Percentiles rank a stretch among this genome's conserved stretches.
Conservation (phyloP, 169 alveolate species). For the Plasmodium gallinaceum region DNA sequence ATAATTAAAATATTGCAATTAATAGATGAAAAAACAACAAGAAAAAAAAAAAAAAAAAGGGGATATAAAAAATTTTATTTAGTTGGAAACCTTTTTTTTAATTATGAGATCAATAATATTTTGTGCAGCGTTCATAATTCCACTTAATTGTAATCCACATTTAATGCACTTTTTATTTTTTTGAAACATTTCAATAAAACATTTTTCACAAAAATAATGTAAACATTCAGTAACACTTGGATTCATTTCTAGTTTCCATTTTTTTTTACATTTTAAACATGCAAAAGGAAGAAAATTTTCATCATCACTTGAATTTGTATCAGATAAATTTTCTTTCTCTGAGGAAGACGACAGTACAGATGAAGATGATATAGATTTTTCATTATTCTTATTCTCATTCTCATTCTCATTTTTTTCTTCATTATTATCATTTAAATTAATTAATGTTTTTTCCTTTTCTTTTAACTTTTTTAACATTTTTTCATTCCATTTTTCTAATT, state of each 20-base stretch:
- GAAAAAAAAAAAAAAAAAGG: constrained; percentile 17
- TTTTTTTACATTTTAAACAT: constrained; percentile 89
- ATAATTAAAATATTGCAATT: constrained; percentile 1
- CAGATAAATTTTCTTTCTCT: constrained; percentile 50
- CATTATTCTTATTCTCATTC: constrained; percentile 51
- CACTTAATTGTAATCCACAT: constrained; percentile 91
- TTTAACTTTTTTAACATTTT: constrained; percentile 78
- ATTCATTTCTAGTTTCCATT: constrained; percentile 85
- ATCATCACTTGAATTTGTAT: constrained; percentile 48
- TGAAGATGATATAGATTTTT: constrained; percentile 35
- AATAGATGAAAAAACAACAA: background rate
- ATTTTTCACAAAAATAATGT: constrained; percentile 95
- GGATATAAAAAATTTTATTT: background rate
- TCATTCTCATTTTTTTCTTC: constrained; percentile 39
- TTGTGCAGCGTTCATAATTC: constrained; percentile 90
- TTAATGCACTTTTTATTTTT: constrained; percentile 88
- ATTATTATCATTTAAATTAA: constrained; percentile 38
- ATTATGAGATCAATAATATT: constrained; percentile 79
- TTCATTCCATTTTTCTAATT: constrained; percentile 82
- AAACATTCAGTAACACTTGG: constrained; percentile 94
- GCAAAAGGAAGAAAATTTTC: constrained; percentile 83
- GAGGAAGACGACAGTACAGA: constrained; percentile 33
- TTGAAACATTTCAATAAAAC: constrained; percentile 91
- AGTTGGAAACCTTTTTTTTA: constrained; percentile 23
- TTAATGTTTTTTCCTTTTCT: constrained; percentile 79